Base-by-base conservation (phyloP, 2,329 filamentous ascomycete species). In the Akanthomyces uredinophilus region DNA sequence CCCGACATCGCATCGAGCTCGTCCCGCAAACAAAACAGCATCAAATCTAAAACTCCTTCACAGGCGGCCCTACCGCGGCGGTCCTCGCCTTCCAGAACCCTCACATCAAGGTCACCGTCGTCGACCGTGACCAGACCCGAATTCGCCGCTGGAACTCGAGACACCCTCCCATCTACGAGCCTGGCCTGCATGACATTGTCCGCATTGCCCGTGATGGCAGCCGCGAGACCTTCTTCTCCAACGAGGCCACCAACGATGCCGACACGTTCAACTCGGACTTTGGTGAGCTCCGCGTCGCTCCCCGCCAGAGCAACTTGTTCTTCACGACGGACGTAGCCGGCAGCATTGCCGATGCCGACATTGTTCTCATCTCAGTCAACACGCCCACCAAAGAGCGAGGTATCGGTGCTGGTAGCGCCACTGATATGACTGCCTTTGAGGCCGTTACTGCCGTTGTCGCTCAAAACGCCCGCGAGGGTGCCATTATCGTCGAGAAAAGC, bases 401-500 rank as follows among this genome's bases (percentile, higher is more conserved):
- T 60, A 76, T 85, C 24, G 90, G 90, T 53, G 86, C 87, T 5
- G 89, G 89, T 13, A 83, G 81, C 66, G 89, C 90, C 0, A 88
- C 88, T 18, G 88, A 93, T 68, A 84, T 93, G 77, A 85, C 84
- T 1, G 85, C 86, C 13, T 83, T 93, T 29, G 89, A 93, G 72
- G 84, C 84, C 20, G 89, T 88, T 6, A 86, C 85, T 1, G 80
- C 82, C 56, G 84, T 85, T 61, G 87, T 93, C 39, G 90, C 89
- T 11, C 78, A 83, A 66, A 79, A 87, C 64, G 87, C 89, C 3
- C 85, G 82, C 35, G 78, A 81, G 20, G 87, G 87, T 53, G 85
- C 88, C 60, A 90, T 93, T 61, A 85, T 94, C 56, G 90, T 93
- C 22, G 90, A 93, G 77, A 94, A 93, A 78, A 89, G 86, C 61